Evolutionary conservation across 306 rosid species (phyloP).

Genomic region (Vicia sativa): DNA sequence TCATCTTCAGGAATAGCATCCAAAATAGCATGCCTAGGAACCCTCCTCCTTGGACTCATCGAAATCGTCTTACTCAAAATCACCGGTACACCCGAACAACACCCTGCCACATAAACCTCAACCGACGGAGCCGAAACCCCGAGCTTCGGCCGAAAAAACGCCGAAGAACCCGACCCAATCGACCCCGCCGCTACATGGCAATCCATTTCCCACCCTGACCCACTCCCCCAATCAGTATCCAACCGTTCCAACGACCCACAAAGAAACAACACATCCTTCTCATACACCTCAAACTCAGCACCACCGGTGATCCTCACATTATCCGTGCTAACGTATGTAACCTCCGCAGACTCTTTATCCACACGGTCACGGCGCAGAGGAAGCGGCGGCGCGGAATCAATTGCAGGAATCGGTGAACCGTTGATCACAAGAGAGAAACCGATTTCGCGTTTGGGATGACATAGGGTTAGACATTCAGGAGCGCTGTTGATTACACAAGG

Average conservation of each 20-base stretch:
- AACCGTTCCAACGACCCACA: constrained; percentile 79
- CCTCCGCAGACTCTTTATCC: constrained; percentile 71
- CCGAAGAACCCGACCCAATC: constrained; percentile 61
- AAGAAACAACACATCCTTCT: constrained; percentile 75
- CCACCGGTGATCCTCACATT: constrained; percentile 65
- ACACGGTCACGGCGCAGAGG: constrained; percentile 72
- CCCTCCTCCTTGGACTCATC: constrained; percentile 72
- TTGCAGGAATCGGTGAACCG: constrained; percentile 52
- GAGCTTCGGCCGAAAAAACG: constrained; percentile 72
- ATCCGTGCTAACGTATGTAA: constrained; percentile 89
- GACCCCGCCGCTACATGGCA: constrained; percentile 71
- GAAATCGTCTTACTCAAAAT: constrained; percentile 72
- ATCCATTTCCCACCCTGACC: constrained; percentile 72
- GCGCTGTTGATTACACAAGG: constrained; percentile 63
- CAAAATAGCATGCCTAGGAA: constrained; percentile 51
- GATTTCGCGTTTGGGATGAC: constrained; percentile 60
- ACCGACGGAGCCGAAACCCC: constrained; percentile 75
- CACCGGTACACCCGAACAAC: constrained; percentile 80
- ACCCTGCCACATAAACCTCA: constrained; percentile 85
- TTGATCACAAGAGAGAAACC: constrained; percentile 70
- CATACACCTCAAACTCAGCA: constrained; percentile 79
- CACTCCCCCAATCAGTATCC: constrained; percentile 62
- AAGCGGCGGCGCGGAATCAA: constrained; percentile 48
- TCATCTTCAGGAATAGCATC: constrained; percentile 93
- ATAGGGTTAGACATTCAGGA: constrained; percentile 64